Conservation (phyloP, 2,329 filamentous ascomycete genomes). For the Apiospora marii region DNA sequence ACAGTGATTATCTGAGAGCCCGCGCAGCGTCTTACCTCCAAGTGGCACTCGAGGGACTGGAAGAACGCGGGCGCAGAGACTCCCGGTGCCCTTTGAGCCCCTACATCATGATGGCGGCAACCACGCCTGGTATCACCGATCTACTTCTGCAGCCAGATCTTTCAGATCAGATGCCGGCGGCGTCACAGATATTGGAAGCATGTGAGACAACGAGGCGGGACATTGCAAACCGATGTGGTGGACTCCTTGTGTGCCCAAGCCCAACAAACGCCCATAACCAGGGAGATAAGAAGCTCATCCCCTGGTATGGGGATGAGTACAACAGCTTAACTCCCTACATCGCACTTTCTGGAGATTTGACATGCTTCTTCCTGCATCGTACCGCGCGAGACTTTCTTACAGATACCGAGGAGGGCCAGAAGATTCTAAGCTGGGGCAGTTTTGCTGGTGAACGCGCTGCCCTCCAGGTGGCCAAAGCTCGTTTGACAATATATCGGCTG, state of each 20-base stretch:
- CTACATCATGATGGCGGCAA: neutral
- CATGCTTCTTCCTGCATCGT: neutral
- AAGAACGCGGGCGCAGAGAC: too few species aligned
- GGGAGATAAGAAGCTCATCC: neutral
- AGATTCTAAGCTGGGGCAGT: neutral
- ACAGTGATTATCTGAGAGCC: neutral
- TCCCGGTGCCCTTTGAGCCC: neutral
- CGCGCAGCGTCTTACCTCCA: neutral
- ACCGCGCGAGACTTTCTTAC: neutral
- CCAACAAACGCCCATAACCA: fast-evolving
- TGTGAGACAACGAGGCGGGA: neutral
- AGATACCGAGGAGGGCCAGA: neutral
- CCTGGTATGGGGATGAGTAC: neutral
- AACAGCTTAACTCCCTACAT: neutral
- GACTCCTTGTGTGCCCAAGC: neutral
- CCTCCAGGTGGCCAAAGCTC: neutral
- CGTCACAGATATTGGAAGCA: neutral
- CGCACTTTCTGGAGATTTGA: too few species aligned
- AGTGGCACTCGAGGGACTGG: neutral
- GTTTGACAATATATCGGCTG: neutral
- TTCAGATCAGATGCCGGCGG: neutral
- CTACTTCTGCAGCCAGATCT: neutral
- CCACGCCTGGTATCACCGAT: neutral
- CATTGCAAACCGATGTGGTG: neutral
- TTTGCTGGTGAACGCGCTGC: neutral